Evolutionary conservation across 1,284 basidiomycete genomes (phyloP).

Genomic region (Ceratobasidium sp.): DNA sequence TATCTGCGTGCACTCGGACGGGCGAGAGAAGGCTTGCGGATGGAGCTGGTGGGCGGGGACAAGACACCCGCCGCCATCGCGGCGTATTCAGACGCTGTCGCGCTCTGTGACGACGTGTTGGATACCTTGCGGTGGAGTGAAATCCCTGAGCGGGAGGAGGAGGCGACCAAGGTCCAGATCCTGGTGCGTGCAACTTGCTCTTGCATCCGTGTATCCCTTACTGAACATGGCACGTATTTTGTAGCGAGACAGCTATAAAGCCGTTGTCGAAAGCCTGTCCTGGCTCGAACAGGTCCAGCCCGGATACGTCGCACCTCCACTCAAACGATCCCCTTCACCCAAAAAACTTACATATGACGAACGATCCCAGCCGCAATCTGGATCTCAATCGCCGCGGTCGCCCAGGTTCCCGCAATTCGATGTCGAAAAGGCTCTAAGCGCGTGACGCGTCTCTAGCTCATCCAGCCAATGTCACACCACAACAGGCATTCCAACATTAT

Average conservation of each 20-base stretch:
- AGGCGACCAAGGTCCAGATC: not conserved
- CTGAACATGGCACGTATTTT: not conserved
- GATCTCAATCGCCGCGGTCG: conserved; percentile 5
- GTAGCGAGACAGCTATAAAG: not conserved
- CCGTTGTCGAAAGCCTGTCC: not conserved
- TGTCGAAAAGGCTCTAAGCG: conserved; percentile 9
- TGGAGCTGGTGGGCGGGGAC: conserved; percentile 6
- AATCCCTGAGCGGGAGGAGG: conserved; percentile 5
- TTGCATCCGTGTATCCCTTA: not conserved
- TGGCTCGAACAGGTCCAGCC: conserved; percentile 5
- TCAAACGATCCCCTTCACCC: not conserved
- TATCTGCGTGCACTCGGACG: not conserved
- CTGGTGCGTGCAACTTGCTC: not conserved
- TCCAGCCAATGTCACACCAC: not conserved
- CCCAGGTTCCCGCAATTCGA: conserved; percentile 1
- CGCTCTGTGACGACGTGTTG: conserved; percentile 1
- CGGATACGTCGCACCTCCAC: not conserved
- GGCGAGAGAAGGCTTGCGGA: not conserved
- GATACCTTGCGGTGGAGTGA: not conserved
- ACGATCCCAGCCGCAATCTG: not conserved
- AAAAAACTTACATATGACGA: conserved; percentile 7
- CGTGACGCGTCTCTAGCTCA: not conserved
- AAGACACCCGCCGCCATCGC: not conserved
- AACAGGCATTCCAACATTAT: not conserved
- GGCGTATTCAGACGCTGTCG: conserved; percentile 1